Percentiles rank a stretch among this genome's conserved stretches.
phyloP scores from a whole-genome alignment of 169 alveolate genomes.

The Plasmodium coatneyi region DNA sequence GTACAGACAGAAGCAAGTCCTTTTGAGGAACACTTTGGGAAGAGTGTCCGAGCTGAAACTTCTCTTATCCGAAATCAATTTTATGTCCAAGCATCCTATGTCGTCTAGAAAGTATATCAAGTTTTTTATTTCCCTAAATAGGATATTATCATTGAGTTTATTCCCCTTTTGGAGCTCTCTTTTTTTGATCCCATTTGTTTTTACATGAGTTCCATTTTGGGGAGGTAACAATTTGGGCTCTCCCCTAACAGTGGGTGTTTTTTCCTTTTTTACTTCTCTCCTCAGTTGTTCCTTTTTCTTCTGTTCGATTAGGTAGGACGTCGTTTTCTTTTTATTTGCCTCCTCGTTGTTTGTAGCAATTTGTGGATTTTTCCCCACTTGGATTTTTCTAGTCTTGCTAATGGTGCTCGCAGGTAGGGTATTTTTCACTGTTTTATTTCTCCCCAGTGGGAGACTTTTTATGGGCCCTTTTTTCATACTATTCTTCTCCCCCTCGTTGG shows the following conservation, averaged over 20 bases:
- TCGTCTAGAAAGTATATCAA: conserved; percentile 52
- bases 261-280: neutral
- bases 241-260: neutral
- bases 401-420: neutral
- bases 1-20: conserved; percentile 40
- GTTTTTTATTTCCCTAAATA: conserved; percentile 55
- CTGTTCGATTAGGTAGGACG: neutral
- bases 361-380: neutral
- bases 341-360: neutral
- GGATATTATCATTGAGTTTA: conserved; percentile 8
- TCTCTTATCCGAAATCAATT: conserved; percentile 53
- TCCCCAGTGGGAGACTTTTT: neutral
- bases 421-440: neutral
- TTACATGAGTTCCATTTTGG: neutral
- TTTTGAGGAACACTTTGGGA: conserved; percentile 40
- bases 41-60: conserved; percentile 11
- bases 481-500: neutral
- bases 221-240: neutral
- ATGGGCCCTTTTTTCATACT: neutral
- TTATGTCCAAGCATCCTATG: conserved; percentile 67
- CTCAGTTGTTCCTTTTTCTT: neutral
- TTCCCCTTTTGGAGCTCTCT: conserved; percentile 1
- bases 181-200: neutral
- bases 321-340: neutral
- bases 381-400: neutral